phyloP scores from a whole-genome alignment of 176 grass and related monocot genomes.

The Triticum dicoccoides region DNA sequence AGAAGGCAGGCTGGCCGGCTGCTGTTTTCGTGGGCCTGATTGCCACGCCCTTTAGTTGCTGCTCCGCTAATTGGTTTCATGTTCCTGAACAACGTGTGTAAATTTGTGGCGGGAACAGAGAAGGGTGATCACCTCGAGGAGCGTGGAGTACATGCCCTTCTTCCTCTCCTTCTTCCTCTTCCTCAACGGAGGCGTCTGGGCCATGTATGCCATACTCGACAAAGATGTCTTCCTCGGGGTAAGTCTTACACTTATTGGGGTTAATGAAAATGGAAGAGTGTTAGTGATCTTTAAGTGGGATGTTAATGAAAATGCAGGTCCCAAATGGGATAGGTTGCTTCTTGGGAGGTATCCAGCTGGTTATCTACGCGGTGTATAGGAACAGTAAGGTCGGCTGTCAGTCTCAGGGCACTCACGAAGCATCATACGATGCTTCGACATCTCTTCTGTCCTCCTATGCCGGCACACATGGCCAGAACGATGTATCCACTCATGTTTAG shows the following conservation, averaged over 20 bases:
- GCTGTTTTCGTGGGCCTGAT: too few species aligned
- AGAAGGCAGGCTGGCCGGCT: too few species aligned
- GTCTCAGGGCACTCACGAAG: constrained; percentile 15
- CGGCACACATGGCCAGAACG: background rate
- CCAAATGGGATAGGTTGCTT: constrained; percentile 75
- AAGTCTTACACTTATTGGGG: constrained; percentile 1
- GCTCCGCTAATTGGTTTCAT: background rate
- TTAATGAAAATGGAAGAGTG: background rate
- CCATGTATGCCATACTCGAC: constrained; percentile 50
- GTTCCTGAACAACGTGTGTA: background rate
- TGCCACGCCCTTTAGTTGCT: too few species aligned
- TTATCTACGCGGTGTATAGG: constrained; percentile 52
- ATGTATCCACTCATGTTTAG: constrained; percentile 8
- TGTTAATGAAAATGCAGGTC: constrained; percentile 21
- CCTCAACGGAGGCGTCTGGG: constrained; percentile 72
- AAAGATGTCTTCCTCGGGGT: constrained; percentile 63
- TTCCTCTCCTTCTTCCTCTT: constrained; percentile 70
- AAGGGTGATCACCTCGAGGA: constrained; percentile 54
- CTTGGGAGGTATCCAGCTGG: constrained; percentile 59
- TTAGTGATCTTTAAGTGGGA: background rate
- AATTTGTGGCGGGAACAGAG: constrained; percentile 28
- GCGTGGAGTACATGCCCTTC: constrained; percentile 86
- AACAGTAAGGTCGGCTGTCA: constrained; percentile 16
- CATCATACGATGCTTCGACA: background rate
- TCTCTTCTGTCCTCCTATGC: constrained; percentile 8